Base-by-base conservation (phyloP, 805 yeast species). In the Kazachstania kunashirensis region DNA sequence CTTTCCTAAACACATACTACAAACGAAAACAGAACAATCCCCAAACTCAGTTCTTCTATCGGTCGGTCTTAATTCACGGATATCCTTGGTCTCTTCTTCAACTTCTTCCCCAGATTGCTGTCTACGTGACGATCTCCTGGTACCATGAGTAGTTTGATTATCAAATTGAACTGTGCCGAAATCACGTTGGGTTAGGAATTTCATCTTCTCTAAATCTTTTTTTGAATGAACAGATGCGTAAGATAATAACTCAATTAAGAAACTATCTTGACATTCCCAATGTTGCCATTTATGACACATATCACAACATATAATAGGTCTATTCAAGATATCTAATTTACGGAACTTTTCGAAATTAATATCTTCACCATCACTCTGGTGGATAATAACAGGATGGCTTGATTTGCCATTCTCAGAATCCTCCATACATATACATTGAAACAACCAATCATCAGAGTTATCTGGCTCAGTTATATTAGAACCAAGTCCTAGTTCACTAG, bases 201-300 rank as follows among this genome's bases (percentile, higher is more conserved):
- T 28, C 15, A 24, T 24, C 10, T 24, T 30, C 8, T 17, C 34
- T 6, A 25, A 12, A 16, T 36, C 39, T 28, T 38, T 38, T 31
- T 31, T 38, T n/a, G 43, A 28, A 30, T 41, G 36, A 1, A 25
- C 34, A 12, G 34, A 20, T 7, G 39, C 40, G 26, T 24, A 32
- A 4, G 51, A 40, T 5, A 49, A 14, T 20, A 41, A 31, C 21
- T 48, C 47, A n/a, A 49, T 29, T 18, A 43, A 33, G 7, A 31
- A 31, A n/a, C 37, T 29, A 18, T 34, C 30, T 38, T 52, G 57
- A 39, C 55, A 53, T 24, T 54, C 54, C 58, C 57, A 53, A 40
- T 53, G 59, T 34, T 54, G 55, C 64, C 64, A 59, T 35, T 45
- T 47, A 18, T 47, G 43, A 39, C 63, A 57, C 18, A 34, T 20